Evolutionary conservation across 2,329 filamentous ascomycete genomes (phyloP).

Genomic region (Fusarium acutatum): DNA sequence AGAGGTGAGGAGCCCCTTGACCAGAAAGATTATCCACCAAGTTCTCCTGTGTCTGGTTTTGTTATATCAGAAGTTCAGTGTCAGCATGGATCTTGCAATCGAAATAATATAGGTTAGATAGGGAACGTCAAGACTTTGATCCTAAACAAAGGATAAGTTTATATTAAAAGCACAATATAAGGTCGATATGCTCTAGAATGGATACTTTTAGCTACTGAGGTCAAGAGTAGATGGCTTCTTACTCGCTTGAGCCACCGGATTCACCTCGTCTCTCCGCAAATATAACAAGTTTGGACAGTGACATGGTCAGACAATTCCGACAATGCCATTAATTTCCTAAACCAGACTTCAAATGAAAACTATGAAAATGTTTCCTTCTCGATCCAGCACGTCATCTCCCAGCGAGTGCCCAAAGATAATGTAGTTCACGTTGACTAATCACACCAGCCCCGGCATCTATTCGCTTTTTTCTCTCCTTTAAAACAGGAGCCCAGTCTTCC

Average conservation of each 20-base stretch:
- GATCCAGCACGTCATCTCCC: not conserved
- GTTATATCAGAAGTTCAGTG: not conserved
- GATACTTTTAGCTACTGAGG: too few species aligned
- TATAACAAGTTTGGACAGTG: not conserved
- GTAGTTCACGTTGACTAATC: not conserved
- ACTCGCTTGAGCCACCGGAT: not conserved
- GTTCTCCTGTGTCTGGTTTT: not conserved
- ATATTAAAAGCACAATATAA: too few species aligned
- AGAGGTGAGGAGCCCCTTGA: constrained; percentile 17
- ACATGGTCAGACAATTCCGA: not conserved
- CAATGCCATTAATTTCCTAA: too few species aligned
- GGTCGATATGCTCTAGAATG: not conserved
- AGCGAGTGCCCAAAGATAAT: not conserved
- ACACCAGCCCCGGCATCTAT: not conserved
- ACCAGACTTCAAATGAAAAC: too few species aligned
- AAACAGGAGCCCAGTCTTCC: not conserved
- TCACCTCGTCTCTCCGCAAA: not conserved
- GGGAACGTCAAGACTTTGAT: not conserved
- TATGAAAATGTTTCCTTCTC: not conserved
- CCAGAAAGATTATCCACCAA: not conserved
- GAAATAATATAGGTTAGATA: not conserved
- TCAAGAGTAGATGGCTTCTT: not conserved
- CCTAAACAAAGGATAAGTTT: not conserved
- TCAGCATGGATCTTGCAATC: not conserved
- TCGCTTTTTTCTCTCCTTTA: not conserved